Evolutionary conservation across 2,329 filamentous ascomycete species (phyloP).

Genomic region (Stemphylium lycopersici): DNA sequence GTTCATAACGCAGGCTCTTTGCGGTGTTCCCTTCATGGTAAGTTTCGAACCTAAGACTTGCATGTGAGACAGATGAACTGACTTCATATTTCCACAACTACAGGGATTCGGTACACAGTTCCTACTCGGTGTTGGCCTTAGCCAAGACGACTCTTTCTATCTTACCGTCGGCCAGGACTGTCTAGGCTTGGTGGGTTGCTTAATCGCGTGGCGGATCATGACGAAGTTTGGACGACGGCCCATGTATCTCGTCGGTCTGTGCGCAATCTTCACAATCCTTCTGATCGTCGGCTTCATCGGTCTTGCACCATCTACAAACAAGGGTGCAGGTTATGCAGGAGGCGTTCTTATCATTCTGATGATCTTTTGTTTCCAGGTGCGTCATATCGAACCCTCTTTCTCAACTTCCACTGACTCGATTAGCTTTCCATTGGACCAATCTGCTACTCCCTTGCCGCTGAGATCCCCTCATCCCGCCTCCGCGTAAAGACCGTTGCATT

Average conservation of each 20-base stretch:
- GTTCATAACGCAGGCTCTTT: constrained; percentile 52
- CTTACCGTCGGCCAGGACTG: constrained; percentile 33
- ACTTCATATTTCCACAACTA: no score
- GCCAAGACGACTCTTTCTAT: constrained; percentile 31
- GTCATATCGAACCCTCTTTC: neutral
- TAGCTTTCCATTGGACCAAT: constrained; percentile 76
- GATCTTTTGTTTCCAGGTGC: constrained; percentile 35
- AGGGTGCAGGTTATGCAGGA: constrained; percentile 53
- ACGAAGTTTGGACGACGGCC: constrained; percentile 74
- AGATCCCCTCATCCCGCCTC: constrained; percentile 78
- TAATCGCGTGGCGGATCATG: constrained; percentile 81
- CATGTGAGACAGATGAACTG: no score
- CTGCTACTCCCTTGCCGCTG: constrained; percentile 83
- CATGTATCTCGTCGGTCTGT: constrained; percentile 70
- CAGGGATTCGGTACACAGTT: constrained; percentile 31
- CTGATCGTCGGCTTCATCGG: constrained; percentile 73
- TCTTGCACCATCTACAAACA: constrained; percentile 50
- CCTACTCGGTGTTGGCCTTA: constrained; percentile 28
- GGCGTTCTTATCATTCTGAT: constrained; percentile 33
- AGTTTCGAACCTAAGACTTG: no score
- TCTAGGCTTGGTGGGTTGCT: constrained; percentile 59
- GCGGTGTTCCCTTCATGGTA: constrained; percentile 31
- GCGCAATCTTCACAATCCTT: constrained; percentile 28
- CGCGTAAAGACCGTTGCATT: constrained; percentile 90
- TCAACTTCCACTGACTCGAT: constrained; percentile 73